Evolutionary conservation across 805 yeast genomes (phyloP).

Genomic region (Starmerella apis): DNA sequence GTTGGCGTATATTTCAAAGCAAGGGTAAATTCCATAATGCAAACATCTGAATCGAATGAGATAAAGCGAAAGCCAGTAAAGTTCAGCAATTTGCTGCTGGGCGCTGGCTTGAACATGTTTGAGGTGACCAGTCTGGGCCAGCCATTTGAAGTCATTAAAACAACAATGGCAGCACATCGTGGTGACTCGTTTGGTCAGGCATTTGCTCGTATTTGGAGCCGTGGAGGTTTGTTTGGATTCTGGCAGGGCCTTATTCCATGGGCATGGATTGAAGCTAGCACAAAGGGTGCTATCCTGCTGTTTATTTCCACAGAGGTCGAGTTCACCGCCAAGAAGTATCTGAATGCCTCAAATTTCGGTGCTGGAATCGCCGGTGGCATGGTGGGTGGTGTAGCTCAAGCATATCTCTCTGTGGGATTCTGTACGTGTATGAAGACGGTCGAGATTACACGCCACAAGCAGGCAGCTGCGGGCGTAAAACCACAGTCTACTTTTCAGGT

Average conservation of each 20-base stretch:
- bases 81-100: constrained; percentile 79
- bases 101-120: constrained; percentile 84
- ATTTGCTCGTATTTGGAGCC: constrained; percentile 67
- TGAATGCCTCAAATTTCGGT: constrained; percentile 57
- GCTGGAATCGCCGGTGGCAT: constrained; percentile 95
- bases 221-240: constrained; percentile 88
- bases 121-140: constrained; percentile 94
- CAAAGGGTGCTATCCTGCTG: constrained; percentile 91
- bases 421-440: constrained; percentile 99
- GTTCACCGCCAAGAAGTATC: constrained; percentile 47
- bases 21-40: background rate
- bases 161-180: constrained; percentile 98
- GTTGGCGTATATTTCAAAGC: background rate
- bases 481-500: constrained; percentile 74
- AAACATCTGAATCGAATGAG: constrained; percentile 28
- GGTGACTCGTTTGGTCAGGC: constrained; percentile 56
- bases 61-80: constrained; percentile 72
- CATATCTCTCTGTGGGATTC: constrained; percentile 91
- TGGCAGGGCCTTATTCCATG: constrained; percentile 97
- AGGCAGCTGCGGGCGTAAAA: constrained; percentile 53
- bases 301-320: constrained; percentile 92
- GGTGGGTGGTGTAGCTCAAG: constrained; percentile 92
- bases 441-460: constrained; percentile 86
- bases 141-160: constrained; percentile 89
- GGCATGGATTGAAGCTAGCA: constrained; percentile 99